phyloP scores from a whole-genome alignment of 2,329 filamentous ascomycete species.

The Fusarium dlaminii region DNA sequence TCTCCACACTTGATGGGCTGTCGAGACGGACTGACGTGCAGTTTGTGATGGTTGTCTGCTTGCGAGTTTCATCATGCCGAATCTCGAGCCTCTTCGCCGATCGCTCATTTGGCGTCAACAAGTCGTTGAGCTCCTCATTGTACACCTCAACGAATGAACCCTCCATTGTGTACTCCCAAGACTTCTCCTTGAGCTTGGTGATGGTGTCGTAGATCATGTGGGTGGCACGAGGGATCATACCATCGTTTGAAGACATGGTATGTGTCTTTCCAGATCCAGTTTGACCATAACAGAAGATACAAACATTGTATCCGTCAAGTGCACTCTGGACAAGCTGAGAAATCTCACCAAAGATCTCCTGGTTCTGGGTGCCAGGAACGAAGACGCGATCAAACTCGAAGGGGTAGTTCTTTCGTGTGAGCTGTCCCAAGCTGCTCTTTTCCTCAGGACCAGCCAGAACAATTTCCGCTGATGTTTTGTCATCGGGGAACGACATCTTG shows the following conservation, averaged over 20 bases:
- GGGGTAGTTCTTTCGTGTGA: conserved; percentile 80
- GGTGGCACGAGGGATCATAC: conserved; percentile 95
- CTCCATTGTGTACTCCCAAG: conserved; percentile 94
- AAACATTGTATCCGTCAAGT: conserved; percentile 97
- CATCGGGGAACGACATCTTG: conserved; percentile 80
- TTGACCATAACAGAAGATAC: conserved; percentile 98
- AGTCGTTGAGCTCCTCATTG: conserved; percentile 95
- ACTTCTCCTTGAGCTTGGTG: conserved; percentile 83
- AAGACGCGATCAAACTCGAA: conserved; percentile 97
- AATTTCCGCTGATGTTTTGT: conserved; percentile 88
- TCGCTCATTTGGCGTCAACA: conserved; percentile 69
- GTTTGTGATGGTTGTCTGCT: conserved; percentile 84
- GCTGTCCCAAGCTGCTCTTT: conserved; percentile 78
- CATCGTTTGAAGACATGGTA: conserved; percentile 91
- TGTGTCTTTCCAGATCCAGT: conserved; percentile 97
- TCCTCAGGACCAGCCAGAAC: conserved; percentile 85
- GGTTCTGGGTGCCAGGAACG: conserved; percentile 77
- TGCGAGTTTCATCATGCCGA: conserved; percentile 82
- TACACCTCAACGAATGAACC: conserved; percentile 98
- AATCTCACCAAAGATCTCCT: conserved; percentile 93
- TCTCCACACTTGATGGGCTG: conserved; percentile 81
- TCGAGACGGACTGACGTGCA: conserved; percentile 80
- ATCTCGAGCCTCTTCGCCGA: conserved; percentile 85
- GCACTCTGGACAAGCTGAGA: conserved; percentile 96
- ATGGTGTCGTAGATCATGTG: conserved; percentile 94